Base-by-base conservation (phyloP, 75 land plant genomes). In the Sequoia sempervirens region DNA sequence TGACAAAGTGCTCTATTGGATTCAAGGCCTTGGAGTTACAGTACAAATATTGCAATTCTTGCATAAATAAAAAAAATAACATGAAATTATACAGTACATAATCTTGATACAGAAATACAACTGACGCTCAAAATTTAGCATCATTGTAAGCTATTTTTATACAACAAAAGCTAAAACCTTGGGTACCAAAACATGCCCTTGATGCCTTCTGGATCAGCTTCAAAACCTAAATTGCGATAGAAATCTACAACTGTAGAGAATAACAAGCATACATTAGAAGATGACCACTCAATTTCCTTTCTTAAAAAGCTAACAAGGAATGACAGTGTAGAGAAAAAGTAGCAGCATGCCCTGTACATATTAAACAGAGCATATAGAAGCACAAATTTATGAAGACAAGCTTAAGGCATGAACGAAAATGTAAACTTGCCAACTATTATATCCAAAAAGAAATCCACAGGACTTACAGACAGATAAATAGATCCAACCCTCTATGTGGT, bases 141-240 rank as follows among this genome's bases (percentile, higher is more conserved):
- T 76, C 78, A 12, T 26, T 78, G 11, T 78, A 78, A 41, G 23
- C 30, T 52, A 54, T 50, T 34, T 52, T 34, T 36, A 52, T 54
- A 81, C 37, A 50, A 15, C 64, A 54, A 56, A 32, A 52, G 53
- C 85, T 89, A 95, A 79, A 90, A 91, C 68, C 86, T 90, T 83
- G 99, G 98, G 80, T 97, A 91, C 99, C 99, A 97, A 82, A 97
- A 97, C 99, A 97, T 97, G 41, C 99, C 99, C 85, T 96, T 97
- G 41, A 97, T 96, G 40, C 99, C 99, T 81, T 96, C 98, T 20
- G 99, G 98, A 76, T 97, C 99, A 38, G 99, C 89, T 90, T 97
- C 93, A 87, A 97, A 97, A n/a, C 99, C 99, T 56, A 97, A 88
- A 83, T 94, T 97, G 79, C 86, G 91, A 86, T 97, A 97, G 90